phyloP scores from a whole-genome alignment of 495 filamentous ascomycete genomes.

The Tuber aestivum region DNA sequence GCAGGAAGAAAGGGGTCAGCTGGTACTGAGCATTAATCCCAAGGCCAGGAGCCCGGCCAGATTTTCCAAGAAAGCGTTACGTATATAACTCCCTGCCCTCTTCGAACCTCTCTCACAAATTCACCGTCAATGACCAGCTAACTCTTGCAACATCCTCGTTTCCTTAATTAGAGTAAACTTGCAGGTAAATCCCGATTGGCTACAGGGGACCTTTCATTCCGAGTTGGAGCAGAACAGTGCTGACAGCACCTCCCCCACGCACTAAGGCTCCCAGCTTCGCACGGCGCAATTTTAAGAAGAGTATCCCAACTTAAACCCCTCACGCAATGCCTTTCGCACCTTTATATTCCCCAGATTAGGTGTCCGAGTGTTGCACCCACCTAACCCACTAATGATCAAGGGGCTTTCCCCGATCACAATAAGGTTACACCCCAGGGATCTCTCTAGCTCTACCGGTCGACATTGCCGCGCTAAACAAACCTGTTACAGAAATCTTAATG shows the following conservation, averaged over 20 bases:
- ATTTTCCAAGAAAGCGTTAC: neutral
- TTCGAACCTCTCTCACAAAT: neutral
- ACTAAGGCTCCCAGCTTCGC: neutral
- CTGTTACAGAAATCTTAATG: neutral
- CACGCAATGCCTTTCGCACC: neutral
- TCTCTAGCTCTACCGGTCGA: neutral
- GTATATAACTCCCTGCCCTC: neutral
- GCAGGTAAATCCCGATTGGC: neutral
- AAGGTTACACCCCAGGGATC: neutral
- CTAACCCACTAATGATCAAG: neutral
- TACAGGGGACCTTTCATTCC: neutral
- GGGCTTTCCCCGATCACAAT: neutral
- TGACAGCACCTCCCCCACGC: neutral
- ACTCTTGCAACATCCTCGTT: neutral
- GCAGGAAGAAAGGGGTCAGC: neutral
- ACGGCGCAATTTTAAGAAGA: neutral
- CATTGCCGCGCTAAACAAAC: neutral
- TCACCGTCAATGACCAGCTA: neutral
- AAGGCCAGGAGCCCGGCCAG: no score
- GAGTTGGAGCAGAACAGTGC: neutral
- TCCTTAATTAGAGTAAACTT: neutral
- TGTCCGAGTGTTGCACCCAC: neutral
- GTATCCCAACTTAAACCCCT: neutral
- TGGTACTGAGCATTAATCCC: neutral
- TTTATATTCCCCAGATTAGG: neutral